A percentile compares a stretch with the other conserved stretches of the same genome.
Conservation (phyloP, 2,329 filamentous ascomycete genomes). For the Huntiella moniliformis region DNA sequence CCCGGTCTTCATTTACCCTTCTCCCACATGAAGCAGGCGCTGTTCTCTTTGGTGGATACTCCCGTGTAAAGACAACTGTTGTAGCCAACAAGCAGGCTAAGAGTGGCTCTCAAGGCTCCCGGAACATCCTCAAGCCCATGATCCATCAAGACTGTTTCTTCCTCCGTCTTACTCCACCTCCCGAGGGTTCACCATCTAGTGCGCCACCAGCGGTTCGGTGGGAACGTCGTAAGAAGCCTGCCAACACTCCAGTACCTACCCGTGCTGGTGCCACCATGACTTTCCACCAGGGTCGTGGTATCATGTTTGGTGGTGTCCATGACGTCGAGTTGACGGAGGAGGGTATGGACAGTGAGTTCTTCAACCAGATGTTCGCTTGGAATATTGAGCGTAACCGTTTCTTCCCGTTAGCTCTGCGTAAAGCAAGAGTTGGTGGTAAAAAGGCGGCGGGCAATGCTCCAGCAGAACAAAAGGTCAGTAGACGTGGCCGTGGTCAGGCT, state of each 20-base stretch:
- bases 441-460: constrained; percentile 27
- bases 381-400: constrained; percentile 91
- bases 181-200: constrained; percentile 44
- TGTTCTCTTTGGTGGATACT: constrained; percentile 85
- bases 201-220: constrained; percentile 60
- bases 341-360: constrained; percentile 93
- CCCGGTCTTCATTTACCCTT: constrained; percentile 79
- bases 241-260: constrained; percentile 66
- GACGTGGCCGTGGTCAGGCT: constrained; percentile 61
- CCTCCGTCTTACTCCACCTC: constrained; percentile 58
- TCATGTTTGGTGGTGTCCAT: constrained; percentile 86
- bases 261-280: constrained; percentile 87
- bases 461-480: constrained; percentile 33
- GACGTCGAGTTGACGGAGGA: constrained; percentile 85
- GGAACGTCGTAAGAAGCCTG: constrained; percentile 85
- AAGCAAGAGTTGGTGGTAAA: constrained; percentile 43
- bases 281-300: constrained; percentile 80
- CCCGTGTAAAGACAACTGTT: constrained; percentile 59
- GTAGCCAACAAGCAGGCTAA: constrained; percentile 43
- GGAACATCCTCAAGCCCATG: constrained; percentile 65
- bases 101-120: constrained; percentile 39
- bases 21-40: constrained; percentile 80
- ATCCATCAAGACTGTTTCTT: constrained; percentile 94
- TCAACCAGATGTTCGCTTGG: constrained; percentile 81
- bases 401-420: constrained; percentile 63